Percentiles rank a stretch among this genome's conserved stretches.
Evolutionary conservation across 1,284 basidiomycete species (phyloP).

Genomic region (Heimioporus retisporus): DNA sequence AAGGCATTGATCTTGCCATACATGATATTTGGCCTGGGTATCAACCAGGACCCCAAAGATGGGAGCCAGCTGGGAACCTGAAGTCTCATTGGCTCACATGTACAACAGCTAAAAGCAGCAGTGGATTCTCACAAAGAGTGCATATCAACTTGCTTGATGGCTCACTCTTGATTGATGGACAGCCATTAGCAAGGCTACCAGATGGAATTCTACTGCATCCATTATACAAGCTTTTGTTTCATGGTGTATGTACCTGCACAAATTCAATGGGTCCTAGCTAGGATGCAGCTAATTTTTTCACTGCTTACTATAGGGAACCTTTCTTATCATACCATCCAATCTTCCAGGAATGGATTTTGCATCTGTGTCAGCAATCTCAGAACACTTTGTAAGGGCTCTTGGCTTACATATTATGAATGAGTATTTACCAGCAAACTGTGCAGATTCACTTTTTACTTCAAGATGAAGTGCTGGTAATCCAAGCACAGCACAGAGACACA

Average conservation of each 20-base stretch:
- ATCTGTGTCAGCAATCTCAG: neutral
- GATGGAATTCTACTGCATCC: neutral
- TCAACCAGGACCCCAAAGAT: neutral
- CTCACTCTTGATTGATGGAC: neutral
- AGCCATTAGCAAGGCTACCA: neutral
- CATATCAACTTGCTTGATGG: slow-evolving; percentile 1
- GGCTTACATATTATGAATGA: too few relatives aligned
- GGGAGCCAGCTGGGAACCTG: neutral
- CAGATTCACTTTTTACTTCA: slow-evolving; percentile 43
- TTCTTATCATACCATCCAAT: neutral
- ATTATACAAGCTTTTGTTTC: neutral
- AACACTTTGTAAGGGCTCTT: neutral
- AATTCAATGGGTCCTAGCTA: too few relatives aligned
- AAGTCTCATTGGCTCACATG: slow-evolving; percentile 1
- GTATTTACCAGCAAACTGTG: too few relatives aligned
- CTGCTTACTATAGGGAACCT: neutral
- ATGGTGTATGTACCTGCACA: too few relatives aligned
- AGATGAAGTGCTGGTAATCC: slow-evolving; percentile 22
- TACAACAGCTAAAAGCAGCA: neutral
- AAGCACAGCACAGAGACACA: slow-evolving; percentile 36
- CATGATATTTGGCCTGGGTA: neutral
- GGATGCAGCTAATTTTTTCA: too few relatives aligned
- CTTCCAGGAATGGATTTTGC: slow-evolving; percentile 2
- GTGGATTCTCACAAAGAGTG: neutral
- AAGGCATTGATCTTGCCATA: slow-evolving; percentile 16